Evolutionary conservation across 2,329 filamentous ascomycete species (phyloP), one percentile per base, ranked within the genome.

Genomic region (Phyllosticta citribraziliensis): DNA sequence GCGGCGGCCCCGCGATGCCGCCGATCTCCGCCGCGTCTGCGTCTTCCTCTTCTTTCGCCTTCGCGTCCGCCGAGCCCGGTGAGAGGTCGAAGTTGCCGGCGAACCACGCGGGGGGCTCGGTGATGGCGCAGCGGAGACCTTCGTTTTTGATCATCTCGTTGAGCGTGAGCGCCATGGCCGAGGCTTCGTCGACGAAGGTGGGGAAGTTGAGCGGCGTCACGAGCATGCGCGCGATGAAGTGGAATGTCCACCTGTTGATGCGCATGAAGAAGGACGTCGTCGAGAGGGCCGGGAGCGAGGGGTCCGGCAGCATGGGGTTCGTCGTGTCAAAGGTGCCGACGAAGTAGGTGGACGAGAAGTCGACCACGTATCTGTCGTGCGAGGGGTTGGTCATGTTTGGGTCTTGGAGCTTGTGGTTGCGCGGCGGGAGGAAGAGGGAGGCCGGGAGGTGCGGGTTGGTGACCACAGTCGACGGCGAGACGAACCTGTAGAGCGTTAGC

Each of bases 121-220:
- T 57, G 9, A 60, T 57, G 9, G 47, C 22, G 47, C 59, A 35
- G 1, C 24, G 19, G n/a, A 57, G 62, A 22, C 53, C 51, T 25
- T n/a, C 55, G 55, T 47, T 14, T 22, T 24, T 12, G 22, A 24
- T 27, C 17, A 24, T 19, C 11, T 59, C 57, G 33, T 33, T 33
- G 5, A 67, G 57, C 17, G 69, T 69, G 0, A 76, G 78, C 20
- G 70, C 64, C 2, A 81, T 79, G 2, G 78, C 79, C 3, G 79
- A 67, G 33, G 25, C 33, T 0, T 57, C 55, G 0, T 75, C 75
- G 53, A 79, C 54, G 55, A 59, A 61, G 54, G 56, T 14, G 8
- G 57, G 53, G 52, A 67, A 63, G 17, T 65, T 58, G 52, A 72
- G 62, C 8, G 68, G 65, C 6, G 66, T 63, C 2, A 62, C 64